phyloP scores from a whole-genome alignment of 2,329 filamentous ascomycete species.

The Neonectria hederae region DNA sequence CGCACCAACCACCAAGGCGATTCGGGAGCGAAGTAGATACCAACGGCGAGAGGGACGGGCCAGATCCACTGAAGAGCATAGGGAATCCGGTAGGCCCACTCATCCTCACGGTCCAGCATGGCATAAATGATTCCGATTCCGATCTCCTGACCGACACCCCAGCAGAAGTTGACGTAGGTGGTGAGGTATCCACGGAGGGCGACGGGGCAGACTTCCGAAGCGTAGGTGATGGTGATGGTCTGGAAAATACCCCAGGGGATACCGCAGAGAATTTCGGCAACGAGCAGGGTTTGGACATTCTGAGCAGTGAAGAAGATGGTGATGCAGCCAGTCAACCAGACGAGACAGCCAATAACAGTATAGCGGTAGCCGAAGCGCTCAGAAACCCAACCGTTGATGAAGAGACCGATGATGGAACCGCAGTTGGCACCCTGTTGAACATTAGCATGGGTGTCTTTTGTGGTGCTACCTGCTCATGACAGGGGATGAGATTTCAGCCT shows the following conservation, averaged over 20 bases:
- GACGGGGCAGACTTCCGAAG: conserved; percentile 77
- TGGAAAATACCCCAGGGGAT: conserved; percentile 71
- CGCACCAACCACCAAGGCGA: conserved; percentile 82
- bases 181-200: conserved; percentile 76
- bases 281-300: conserved; percentile 66
- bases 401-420: conserved; percentile 73
- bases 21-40: conserved; percentile 74
- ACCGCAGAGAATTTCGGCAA: conserved; percentile 70
- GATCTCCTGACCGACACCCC: conserved; percentile 79
- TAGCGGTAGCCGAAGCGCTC: conserved; percentile 75
- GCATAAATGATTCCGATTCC: conserved; percentile 77
- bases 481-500: conserved; percentile 34
- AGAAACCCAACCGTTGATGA: conserved; percentile 72
- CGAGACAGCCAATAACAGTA: conserved; percentile 68
- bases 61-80: conserved; percentile 83
- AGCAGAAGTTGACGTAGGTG: conserved; percentile 81
- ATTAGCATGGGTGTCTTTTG: conserved; percentile 17
- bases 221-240: conserved; percentile 70
- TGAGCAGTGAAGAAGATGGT: conserved; percentile 72
- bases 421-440: conserved; percentile 59
- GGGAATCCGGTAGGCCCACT: conserved; percentile 76
- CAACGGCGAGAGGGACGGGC: conserved; percentile 73
- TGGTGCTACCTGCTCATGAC: neutral
- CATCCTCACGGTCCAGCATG: conserved; percentile 70
- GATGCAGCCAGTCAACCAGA: conserved; percentile 65